Percentiles rank a stretch among this genome's conserved stretches.
These are phyloP conservation scores for Penicillium roqueforti DNA, from an alignment of 495 filamentous ascomycete genomes.

Conservation along the genomic window DNA sequence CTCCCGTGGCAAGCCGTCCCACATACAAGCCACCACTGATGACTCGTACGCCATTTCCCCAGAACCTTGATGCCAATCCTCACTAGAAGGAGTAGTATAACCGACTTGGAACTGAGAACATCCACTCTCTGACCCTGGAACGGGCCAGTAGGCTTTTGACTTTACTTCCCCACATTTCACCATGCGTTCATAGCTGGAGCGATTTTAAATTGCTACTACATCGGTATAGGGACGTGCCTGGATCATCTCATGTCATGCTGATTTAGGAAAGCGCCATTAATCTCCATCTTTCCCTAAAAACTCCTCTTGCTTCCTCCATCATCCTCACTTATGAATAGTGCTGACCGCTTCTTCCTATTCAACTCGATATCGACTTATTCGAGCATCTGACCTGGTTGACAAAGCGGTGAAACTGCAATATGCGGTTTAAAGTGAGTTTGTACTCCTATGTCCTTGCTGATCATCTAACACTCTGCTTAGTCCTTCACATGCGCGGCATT, in stretches of 20 bases:
- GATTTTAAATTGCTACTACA: conserved; percentile 5
- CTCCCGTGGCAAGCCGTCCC: conserved; percentile 3
- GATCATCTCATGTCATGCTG: conserved; percentile 12
- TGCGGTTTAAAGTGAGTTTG: conserved; percentile 22
- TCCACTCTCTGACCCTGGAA: not conserved
- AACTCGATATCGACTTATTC: not conserved
- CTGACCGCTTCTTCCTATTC: not conserved
- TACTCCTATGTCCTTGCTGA: not conserved
- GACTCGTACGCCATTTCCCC: conserved; percentile 17
- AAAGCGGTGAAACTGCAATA: conserved; percentile 11
- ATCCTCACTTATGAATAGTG: not conserved
- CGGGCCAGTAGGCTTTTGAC: conserved; percentile 8
- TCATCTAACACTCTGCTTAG: conserved; percentile 7
- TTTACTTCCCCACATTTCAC: conserved; percentile 19
- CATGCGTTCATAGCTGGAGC: conserved; percentile 10
- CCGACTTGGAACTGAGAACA: conserved; percentile 1
- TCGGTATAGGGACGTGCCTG: conserved; percentile 13
- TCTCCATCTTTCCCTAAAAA: not conserved
- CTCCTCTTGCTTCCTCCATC: not conserved
- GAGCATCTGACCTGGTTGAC: not conserved
- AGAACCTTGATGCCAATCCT: conserved; percentile 5
- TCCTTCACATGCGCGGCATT: conserved; percentile 10
- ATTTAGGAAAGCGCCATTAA: conserved; percentile 2
- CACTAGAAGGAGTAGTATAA: conserved; percentile 7
- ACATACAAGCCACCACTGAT: not conserved